phyloP scores from a whole-genome alignment of 1,139 yeast species.

The Debaryomyces fabryi region DNA sequence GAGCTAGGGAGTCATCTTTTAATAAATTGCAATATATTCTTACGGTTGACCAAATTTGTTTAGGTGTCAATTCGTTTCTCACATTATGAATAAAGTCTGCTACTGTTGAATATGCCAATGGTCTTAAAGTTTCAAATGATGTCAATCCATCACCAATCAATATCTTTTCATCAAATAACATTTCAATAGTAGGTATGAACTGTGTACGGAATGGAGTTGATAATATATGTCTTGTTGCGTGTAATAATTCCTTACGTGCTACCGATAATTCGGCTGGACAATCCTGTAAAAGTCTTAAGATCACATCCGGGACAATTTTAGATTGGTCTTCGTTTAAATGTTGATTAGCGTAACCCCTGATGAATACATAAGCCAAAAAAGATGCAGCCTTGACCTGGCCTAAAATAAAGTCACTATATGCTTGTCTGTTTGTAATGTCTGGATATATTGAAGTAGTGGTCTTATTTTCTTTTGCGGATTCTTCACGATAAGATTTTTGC shows the following conservation, averaged over 20 bases:
- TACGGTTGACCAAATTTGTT: conserved; percentile 88
- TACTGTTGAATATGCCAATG: conserved; percentile 92
- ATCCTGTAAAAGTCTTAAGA: conserved; percentile 84
- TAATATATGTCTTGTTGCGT: conserved; percentile 91
- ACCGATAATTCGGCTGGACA: conserved; percentile 96
- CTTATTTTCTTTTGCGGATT: conserved; percentile 57
- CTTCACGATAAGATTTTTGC: conserved; percentile 47
- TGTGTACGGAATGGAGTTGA: conserved; percentile 84
- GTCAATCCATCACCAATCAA: conserved; percentile 93
- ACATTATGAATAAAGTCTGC: conserved; percentile 96
- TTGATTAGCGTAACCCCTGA: conserved; percentile 78
- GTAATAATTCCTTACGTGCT: conserved; percentile 89
- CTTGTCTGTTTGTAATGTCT: conserved; percentile 73
- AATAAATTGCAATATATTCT: conserved; percentile 78
- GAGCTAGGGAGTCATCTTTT: conserved; percentile 80
- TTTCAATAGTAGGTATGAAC: conserved; percentile 83
- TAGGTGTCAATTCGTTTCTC: conserved; percentile 78
- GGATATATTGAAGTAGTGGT: conserved; percentile 59
- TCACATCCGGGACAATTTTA: conserved; percentile 78
- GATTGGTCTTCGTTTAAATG: conserved; percentile 65
- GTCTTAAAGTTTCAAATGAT: conserved; percentile 81
- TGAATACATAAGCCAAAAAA: conserved; percentile 86
- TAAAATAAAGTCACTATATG: conserved; percentile 84
- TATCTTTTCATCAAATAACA: conserved; percentile 83
- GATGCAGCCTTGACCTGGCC: conserved; percentile 99